A percentile compares a stretch with the other conserved stretches of the same genome.
phyloP scores from a whole-genome alignment of 2,329 filamentous ascomycete genomes.

The Aspergillus sp. region DNA sequence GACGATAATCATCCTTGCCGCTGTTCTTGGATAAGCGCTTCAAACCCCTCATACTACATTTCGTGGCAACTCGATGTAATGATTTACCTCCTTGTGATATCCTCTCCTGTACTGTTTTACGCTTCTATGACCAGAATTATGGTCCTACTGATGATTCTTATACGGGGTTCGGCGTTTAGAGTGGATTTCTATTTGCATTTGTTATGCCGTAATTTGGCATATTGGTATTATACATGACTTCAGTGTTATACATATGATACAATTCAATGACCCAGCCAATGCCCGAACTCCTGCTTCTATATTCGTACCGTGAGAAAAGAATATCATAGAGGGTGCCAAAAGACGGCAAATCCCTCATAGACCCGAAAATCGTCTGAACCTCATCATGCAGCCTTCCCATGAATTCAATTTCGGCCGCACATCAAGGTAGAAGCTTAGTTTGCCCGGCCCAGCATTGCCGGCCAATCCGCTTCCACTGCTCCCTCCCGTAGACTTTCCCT shows the following conservation, averaged over 20 bases:
- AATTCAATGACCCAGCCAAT: slow-evolving; percentile 22
- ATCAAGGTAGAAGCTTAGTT: slow-evolving; percentile 64
- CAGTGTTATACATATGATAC: slow-evolving; percentile 35
- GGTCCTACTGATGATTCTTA: slow-evolving; percentile 13
- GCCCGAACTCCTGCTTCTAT: slow-evolving; percentile 30
- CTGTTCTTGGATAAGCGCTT: slow-evolving; percentile 65
- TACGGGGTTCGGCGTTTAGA: slow-evolving; percentile 22
- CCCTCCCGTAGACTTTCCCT: slow-evolving; percentile 58
- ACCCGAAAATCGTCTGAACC: slow-evolving; percentile 50
- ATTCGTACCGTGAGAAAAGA: slow-evolving; percentile 17
- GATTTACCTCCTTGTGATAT: slow-evolving; percentile 31
- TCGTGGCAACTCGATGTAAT: slow-evolving; percentile 3
- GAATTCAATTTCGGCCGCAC: slow-evolving; percentile 66
- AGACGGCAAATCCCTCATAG: slow-evolving; percentile 30
- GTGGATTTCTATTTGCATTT: slow-evolving; percentile 23
- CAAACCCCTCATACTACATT: neutral
- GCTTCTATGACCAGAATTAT: slow-evolving; percentile 9
- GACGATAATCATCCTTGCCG: slow-evolving; percentile 84
- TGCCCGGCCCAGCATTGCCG: slow-evolving; percentile 36
- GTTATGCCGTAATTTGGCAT: slow-evolving; percentile 16
- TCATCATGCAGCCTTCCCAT: slow-evolving; percentile 61
- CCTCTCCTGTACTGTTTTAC: slow-evolving; percentile 26
- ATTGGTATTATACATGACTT: slow-evolving; percentile 35
- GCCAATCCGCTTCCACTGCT: slow-evolving; percentile 26
- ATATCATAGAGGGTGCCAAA: neutral